phyloP scores from a whole-genome alignment of 1,284 basidiomycete genomes.

The Laetiporus sulphureus region DNA sequence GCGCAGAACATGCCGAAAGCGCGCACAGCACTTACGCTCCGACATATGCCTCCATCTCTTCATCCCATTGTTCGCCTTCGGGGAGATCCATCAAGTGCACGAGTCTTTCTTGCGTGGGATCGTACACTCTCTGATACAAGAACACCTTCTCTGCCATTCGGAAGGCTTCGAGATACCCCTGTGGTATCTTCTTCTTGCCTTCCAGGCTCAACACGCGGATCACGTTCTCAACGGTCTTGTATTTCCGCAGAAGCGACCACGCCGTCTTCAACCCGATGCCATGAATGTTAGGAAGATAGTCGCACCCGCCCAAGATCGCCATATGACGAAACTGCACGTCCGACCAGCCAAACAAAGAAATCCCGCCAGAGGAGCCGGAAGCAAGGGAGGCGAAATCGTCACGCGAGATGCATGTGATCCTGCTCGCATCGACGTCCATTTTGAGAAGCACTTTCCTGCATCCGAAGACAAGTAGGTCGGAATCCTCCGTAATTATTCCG shows the following conservation, averaged over 20 bases:
- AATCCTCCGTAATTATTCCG: constrained; percentile 96
- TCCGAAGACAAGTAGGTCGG: constrained; percentile 95
- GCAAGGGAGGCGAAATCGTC: constrained; percentile 68
- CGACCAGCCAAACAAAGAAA: constrained; percentile 86
- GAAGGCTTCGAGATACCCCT: constrained; percentile 69
- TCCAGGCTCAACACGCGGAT: constrained; percentile 78
- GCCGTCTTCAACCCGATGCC: constrained; percentile 98
- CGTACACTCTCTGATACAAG: constrained; percentile 90
- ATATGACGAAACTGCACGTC: constrained; percentile 88
- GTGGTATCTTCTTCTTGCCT: constrained; percentile 80
- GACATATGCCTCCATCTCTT: constrained; percentile 66
- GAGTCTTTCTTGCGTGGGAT: constrained; percentile 59
- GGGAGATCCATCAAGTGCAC: constrained; percentile 63
- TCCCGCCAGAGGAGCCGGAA: constrained; percentile 44
- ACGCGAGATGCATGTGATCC: constrained; percentile 78
- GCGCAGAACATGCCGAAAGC: too few relatives aligned
- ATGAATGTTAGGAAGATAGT: constrained; percentile 91
- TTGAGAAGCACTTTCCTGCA: constrained; percentile 86
- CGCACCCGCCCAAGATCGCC: constrained; percentile 97
- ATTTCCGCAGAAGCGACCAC: constrained; percentile 72
- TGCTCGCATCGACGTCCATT: constrained; percentile 67
- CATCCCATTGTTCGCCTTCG: constrained; percentile 46
- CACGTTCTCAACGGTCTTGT: constrained; percentile 85
- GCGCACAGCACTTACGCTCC: constrained; percentile 68
- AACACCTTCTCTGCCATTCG: constrained; percentile 88